Conservation (phyloP, 345 rosid species). For the Populus alba region DNA sequence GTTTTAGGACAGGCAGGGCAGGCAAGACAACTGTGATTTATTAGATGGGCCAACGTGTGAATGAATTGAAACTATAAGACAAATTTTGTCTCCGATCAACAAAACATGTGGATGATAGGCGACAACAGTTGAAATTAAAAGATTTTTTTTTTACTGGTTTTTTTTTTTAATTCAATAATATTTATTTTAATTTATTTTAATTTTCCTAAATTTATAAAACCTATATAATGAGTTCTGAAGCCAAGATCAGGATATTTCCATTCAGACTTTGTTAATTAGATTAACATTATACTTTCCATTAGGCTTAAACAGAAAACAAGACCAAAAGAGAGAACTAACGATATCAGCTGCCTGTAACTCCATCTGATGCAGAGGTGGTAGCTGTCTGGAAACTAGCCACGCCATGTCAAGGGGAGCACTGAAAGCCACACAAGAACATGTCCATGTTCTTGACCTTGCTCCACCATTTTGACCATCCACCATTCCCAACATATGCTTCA, state of each 20-base stretch:
- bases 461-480: conserved; percentile 31
- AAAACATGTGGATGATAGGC: too few species aligned
- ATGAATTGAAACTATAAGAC: too few species aligned
- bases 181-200: too few species aligned
- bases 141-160: too few species aligned
- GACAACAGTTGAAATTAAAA: too few species aligned
- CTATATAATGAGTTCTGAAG: too few species aligned
- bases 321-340: background rate
- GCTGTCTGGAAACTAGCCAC: background rate
- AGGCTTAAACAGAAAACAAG: background rate
- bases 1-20: too few species aligned
- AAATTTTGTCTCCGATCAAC: too few species aligned
- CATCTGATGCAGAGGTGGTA: background rate
- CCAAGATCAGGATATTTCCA: background rate
- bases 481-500: background rate
- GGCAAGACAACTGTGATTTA: too few species aligned
- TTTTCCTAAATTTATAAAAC: too few species aligned
- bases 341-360: background rate
- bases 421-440: conserved; percentile 24
- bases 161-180: too few species aligned
- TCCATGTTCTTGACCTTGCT: conserved; percentile 37
- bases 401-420: background rate
- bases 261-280: background rate
- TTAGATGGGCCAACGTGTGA: too few species aligned
- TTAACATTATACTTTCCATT: background rate